These are phyloP conservation scores for Megacollybia marginata DNA, from an alignment of 768 basidiomycete genomes.

Conservation along the genomic window DNA sequence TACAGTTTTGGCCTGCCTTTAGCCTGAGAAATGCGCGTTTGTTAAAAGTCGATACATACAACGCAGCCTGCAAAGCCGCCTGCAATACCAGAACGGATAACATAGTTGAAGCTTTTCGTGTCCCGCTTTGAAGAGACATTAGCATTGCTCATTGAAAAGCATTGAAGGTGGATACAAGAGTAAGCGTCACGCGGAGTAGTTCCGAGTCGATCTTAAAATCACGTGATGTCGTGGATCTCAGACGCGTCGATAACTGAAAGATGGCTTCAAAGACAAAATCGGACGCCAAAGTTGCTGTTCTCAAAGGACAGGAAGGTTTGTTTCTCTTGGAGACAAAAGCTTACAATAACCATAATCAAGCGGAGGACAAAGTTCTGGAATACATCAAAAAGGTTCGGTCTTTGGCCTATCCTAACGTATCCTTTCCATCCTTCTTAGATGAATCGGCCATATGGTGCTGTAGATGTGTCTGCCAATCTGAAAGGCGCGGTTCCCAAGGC, in stretches of 20 bases:
- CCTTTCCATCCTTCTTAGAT: constrained; percentile 2
- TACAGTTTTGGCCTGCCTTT: constrained; percentile 77
- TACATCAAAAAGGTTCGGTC: constrained; percentile 64
- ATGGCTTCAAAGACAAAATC: constrained; percentile 38
- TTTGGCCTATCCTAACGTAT: neutral
- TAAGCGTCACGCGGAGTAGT: neutral
- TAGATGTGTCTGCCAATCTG: constrained; percentile 85
- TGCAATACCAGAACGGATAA: constrained; percentile 79
- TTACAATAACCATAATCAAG: constrained; percentile 23
- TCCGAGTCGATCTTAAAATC: neutral
- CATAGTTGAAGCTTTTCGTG: constrained; percentile 50
- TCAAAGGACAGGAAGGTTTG: constrained; percentile 72
- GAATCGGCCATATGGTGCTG: constrained; percentile 51
- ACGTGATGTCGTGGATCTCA: too few relatives aligned
- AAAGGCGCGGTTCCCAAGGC: constrained; percentile 86
- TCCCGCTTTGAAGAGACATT: constrained; percentile 42
- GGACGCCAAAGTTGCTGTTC: constrained; percentile 38
- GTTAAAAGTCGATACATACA: constrained; percentile 40
- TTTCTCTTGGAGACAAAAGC: neutral
- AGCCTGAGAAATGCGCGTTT: constrained; percentile 6
- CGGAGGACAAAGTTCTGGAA: constrained; percentile 68
- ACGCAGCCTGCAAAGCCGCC: constrained; percentile 93
- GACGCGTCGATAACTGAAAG: too few relatives aligned
- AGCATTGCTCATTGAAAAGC: constrained; percentile 47
- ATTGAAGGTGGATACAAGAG: constrained; percentile 5